Evolutionary conservation across 768 basidiomycete genomes (phyloP), one percentile per base, ranked within the genome.

Genomic region (Mycena filopes): DNA sequence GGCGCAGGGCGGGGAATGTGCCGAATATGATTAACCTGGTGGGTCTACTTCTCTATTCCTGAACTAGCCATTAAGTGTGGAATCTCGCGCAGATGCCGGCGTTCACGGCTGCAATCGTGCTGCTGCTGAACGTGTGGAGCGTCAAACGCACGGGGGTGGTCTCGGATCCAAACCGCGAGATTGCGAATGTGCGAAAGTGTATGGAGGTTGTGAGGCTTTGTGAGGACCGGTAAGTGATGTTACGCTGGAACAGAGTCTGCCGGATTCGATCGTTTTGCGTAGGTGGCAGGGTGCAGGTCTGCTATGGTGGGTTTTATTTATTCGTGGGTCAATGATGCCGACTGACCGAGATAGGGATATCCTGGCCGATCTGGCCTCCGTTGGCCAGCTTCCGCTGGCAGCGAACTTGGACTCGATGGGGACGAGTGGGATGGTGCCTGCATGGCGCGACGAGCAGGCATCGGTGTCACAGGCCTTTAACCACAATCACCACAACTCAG

Each of bases 311-410:
- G 49, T 26, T 7, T 8, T 23, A 7, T 36, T 9, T 4, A 33
- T 21, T n/a, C n/a, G n/a, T n/a, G n/a, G n/a, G n/a, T n/a, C n/a
- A n/a, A n/a, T n/a, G n/a, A n/a, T n/a, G n/a, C n/a, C n/a, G n/a
- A n/a, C n/a, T n/a, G n/a, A n/a, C n/a, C n/a, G n/a, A n/a, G n/a
- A n/a, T n/a, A 54, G 53, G 48, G 71, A 72, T 36, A 65, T 72
- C 28, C 60, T 73, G 12, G 46, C 43, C 38, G 72, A 72, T 50
- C 48, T 73, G 28, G 72, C 71, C 2, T 55, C 33, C 54, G 64
- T 69, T 23, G 69, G 72, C 2, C 36, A 36, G 36, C 36, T 36
- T 2, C 36, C 36, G 0, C 38, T 12, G 53, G 41, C 43, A 59
- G 45, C 29, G 12, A 20, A 45, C 64, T 54, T 9, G 58, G 64